Conservation (phyloP, 306 rosid species). For the Carpinus fangiana region DNA sequence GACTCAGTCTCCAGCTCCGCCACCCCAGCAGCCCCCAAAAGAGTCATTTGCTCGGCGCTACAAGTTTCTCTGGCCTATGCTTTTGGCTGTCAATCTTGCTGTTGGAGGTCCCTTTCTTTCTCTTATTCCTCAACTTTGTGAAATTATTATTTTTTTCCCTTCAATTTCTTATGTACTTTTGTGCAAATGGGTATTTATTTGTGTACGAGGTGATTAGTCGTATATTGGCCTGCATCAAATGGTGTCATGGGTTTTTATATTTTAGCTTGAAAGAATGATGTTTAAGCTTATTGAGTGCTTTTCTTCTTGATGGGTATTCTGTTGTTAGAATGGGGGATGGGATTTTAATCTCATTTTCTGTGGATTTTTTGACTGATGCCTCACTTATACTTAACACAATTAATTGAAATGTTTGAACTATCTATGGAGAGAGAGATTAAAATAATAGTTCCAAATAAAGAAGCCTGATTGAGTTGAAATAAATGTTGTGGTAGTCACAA, state of each 20-base stretch:
- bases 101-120: constrained; percentile 65
- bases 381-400: background rate
- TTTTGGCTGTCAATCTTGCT: constrained; percentile 80
- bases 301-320: background rate
- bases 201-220: background rate
- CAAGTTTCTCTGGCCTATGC: constrained; percentile 78
- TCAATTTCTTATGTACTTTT: background rate
- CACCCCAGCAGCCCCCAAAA: constrained; percentile 57
- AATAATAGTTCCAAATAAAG: background rate
- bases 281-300: background rate
- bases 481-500: background rate
- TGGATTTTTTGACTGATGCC: background rate
- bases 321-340: background rate
- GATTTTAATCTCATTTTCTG: background rate
- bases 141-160: background rate
- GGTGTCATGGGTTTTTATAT: constrained; percentile 18
- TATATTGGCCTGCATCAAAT: background rate
- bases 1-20: constrained; percentile 37
- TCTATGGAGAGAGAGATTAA: background rate
- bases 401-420: background rate
- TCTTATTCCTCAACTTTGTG: background rate
- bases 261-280: background rate
- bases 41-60: constrained; percentile 77
- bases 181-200: background rate
- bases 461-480: background rate